Evolutionary conservation across 495 filamentous ascomycete genomes (phyloP).

Genomic region (Aspergillus wentii): DNA sequence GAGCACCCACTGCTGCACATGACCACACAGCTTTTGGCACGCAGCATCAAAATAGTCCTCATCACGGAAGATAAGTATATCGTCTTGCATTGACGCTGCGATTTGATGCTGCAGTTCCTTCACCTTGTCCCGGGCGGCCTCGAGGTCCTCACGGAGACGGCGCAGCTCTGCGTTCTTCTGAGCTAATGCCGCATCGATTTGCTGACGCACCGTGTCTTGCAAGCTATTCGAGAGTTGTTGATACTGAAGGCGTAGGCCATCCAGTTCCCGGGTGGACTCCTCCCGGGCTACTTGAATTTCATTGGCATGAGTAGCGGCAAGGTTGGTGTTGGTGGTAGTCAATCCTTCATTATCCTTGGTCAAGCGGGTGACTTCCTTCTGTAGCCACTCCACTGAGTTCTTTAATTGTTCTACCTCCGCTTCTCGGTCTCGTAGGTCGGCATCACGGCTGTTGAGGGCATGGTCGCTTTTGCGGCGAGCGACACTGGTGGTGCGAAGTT

Average conservation of each 20-base stretch:
- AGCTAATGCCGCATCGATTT: conserved; percentile 55
- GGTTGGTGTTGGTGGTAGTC: conserved; percentile 59
- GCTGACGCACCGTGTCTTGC: conserved; percentile 55
- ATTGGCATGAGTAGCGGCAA: conserved; percentile 61
- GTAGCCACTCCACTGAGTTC: conserved; percentile 69
- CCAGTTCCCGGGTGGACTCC: conserved; percentile 54
- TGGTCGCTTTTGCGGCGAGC: conserved; percentile 50
- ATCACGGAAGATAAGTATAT: conserved; percentile 76
- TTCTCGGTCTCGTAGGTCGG: conserved; percentile 56
- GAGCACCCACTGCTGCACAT: conserved; percentile 92
- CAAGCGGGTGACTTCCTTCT: conserved; percentile 70
- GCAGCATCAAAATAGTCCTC: conserved; percentile 91
- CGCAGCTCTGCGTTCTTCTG: conserved; percentile 78
- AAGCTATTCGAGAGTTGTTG: conserved; percentile 56
- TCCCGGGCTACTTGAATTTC: conserved; percentile 54
- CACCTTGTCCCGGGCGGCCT: conserved; percentile 72
- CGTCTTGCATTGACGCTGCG: conserved; percentile 59
- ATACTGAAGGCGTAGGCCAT: conserved; percentile 55
- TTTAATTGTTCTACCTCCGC: conserved; percentile 76
- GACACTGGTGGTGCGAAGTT: conserved; percentile 51
- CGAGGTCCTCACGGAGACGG: conserved; percentile 70
- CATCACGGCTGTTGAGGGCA: conserved; percentile 50
- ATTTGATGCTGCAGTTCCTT: conserved; percentile 79
- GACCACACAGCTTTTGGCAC: conserved; percentile 89
- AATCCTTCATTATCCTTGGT: conserved; percentile 71